Evolutionary conservation across 345 rosid genomes (phyloP).

Genomic region (Eucalyptus polyanthemos): DNA sequence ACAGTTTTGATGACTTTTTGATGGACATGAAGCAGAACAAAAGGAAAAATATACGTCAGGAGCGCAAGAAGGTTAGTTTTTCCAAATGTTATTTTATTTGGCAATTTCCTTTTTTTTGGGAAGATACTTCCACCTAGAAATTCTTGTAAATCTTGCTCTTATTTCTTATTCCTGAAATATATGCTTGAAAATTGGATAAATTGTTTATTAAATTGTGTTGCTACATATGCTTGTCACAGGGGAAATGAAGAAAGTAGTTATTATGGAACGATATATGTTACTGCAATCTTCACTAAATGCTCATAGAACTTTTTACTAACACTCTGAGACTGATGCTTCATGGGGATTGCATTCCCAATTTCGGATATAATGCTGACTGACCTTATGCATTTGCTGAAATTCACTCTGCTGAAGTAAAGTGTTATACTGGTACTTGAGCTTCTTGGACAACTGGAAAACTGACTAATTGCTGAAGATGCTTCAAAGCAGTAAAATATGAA

Average conservation of each 20-base stretch:
- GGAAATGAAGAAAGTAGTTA: not conserved
- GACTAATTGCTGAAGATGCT: not conserved
- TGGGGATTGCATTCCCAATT: not conserved
- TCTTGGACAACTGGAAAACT: not conserved
- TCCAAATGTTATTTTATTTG: not conserved
- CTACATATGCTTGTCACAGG: not conserved
- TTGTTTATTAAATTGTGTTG: not conserved
- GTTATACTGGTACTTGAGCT: not conserved
- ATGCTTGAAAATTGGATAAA: not conserved
- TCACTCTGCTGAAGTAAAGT: not conserved
- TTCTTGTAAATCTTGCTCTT: not conserved
- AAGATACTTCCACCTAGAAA: not conserved
- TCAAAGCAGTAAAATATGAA: not conserved
- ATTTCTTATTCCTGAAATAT: not conserved
- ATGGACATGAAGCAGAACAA: conserved; percentile 94
- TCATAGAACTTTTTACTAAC: not conserved
- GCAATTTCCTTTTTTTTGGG: not conserved
- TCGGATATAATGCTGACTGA: not conserved
- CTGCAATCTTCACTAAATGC: not conserved
- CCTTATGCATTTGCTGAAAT: not conserved
- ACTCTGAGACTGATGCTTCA: not conserved
- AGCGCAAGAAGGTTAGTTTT: conserved; percentile 74
- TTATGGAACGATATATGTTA: not conserved
- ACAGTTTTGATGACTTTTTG: conserved; percentile 92
- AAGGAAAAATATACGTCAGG: conserved; percentile 86